A percentile compares a stretch with the other conserved stretches of the same genome.
These are phyloP conservation scores for Davidsoniella australis DNA, from an alignment of 2,329 filamentous ascomycete species.

Conservation along the genomic window DNA sequence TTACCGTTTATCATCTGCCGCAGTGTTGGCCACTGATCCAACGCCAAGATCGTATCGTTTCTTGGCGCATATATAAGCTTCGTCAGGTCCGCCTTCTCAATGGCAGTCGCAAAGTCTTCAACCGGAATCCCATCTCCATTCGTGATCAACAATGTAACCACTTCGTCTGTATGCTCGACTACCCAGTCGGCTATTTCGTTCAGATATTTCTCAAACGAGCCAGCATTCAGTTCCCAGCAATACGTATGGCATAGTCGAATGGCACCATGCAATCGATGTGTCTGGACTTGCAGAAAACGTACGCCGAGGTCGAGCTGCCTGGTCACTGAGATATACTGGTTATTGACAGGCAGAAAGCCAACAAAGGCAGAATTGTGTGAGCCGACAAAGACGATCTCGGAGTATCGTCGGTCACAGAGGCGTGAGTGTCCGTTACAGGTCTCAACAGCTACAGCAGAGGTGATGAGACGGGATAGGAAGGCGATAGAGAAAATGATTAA, in stretches of 20 bases:
- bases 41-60: constrained; percentile 18
- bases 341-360: constrained; percentile 33
- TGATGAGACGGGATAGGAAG: neutral
- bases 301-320: constrained; percentile 44
- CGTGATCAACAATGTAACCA: constrained; percentile 45
- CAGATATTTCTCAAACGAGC: constrained; percentile 38
- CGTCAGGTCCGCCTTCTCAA: constrained; percentile 37
- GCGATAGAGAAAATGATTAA: neutral
- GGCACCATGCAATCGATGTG: constrained; percentile 32
- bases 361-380: constrained; percentile 51
- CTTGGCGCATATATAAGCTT: constrained; percentile 38
- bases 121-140: constrained; percentile 43
- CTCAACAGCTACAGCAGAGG: neutral
- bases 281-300: constrained; percentile 47
- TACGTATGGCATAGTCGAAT: constrained; percentile 49
- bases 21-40: constrained; percentile 52
- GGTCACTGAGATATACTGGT: constrained; percentile 42
- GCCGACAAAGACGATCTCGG: constrained; percentile 42
- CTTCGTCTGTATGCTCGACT: constrained; percentile 38
- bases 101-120: constrained; percentile 35
- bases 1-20: constrained; percentile 43
- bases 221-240: constrained; percentile 42
- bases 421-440: constrained; percentile 40
- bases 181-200: constrained; percentile 41
- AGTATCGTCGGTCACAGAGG: constrained; percentile 40